Evolutionary conservation across 208 protist genomes (phyloP).

Genomic region (Trypanosoma cruzi): DNA sequence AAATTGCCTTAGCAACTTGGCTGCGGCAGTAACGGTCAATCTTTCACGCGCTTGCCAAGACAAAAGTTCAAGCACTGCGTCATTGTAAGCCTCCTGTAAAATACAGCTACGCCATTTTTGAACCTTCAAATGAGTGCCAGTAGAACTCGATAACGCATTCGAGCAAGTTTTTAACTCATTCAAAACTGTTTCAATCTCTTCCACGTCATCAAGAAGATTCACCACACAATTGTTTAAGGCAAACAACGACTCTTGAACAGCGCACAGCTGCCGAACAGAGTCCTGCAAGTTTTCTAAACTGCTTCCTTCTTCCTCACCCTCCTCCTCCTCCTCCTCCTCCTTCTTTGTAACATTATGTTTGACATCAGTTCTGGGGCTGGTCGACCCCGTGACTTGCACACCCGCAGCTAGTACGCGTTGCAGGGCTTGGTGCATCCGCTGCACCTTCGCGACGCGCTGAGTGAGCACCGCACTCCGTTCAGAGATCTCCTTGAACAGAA

Average conservation of each 20-base stretch:
- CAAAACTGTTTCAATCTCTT: slow-evolving; percentile 5
- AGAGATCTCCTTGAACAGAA: background rate
- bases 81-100: slow-evolving; percentile 4
- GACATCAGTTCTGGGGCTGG: background rate
- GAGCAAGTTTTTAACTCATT: background rate
- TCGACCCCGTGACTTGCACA: background rate
- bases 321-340: too few relatives aligned
- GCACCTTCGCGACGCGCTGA: background rate
- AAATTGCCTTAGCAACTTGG: background rate
- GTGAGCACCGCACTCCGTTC: background rate
- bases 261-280: background rate
- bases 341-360: background rate
- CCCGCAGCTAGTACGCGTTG: background rate
- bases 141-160: background rate
- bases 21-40: background rate
- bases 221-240: slow-evolving; percentile 2
- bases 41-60: background rate
- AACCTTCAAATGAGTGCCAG: background rate
- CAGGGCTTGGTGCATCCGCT: background rate
- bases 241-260: background rate
- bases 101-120: background rate
- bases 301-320: too few relatives aligned
- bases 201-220: background rate
- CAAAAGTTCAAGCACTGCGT: background rate
- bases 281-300: background rate